A percentile compares a stretch with the other conserved stretches of the same genome.
Conservation (phyloP, 2,329 filamentous ascomycete genomes). For the Calonectria hawksworthii region DNA sequence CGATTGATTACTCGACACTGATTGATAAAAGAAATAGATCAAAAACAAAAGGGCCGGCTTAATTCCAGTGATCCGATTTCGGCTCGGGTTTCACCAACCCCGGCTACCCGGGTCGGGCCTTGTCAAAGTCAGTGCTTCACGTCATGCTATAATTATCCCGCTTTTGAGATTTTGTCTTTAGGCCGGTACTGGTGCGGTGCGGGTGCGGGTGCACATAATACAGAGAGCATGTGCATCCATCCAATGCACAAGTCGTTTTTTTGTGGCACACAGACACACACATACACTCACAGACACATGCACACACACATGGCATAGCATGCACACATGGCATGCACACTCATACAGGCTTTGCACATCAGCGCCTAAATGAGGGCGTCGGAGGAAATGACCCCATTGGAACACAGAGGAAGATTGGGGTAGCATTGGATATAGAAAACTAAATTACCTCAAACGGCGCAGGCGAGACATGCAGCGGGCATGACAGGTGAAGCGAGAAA, state of each 20-base stretch:
- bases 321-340: neutral
- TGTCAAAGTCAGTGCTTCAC: neutral
- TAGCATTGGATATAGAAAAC: neutral
- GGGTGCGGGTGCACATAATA: neutral
- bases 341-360: neutral
- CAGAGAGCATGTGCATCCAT: neutral
- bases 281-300: neutral
- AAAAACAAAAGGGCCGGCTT: neutral
- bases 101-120: neutral
- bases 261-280: neutral
- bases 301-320: neutral
- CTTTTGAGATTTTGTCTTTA: neutral
- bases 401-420: neutral
- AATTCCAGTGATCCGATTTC: neutral
- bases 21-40: slow-evolving; percentile 14
- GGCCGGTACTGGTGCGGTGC: neutral
- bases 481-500: neutral
- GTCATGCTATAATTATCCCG: neutral
- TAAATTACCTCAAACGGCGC: slow-evolving; percentile 7
- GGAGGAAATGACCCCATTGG: slow-evolving; percentile 12
- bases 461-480: neutral
- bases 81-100: slow-evolving; percentile 12
- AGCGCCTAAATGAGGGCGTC: neutral
- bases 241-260: neutral
- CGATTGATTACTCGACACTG: slow-evolving; percentile 14